Evolutionary conservation across 2,329 filamentous ascomycete species (phyloP).

Genomic region (Lecanicillium sp.): DNA sequence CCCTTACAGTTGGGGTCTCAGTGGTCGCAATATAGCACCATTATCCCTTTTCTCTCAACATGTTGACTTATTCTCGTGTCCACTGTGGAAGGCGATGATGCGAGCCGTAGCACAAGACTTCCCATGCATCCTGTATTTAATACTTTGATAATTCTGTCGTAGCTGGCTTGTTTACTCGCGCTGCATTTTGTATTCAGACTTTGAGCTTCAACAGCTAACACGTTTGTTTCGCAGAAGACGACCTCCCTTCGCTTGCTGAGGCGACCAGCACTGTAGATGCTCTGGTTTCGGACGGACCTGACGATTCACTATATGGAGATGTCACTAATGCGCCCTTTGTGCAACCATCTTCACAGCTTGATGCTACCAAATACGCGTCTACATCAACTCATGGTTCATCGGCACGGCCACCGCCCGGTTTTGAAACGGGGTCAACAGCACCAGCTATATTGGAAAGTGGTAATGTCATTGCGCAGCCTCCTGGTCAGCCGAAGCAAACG

Average conservation of each 20-base stretch:
- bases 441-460: background rate
- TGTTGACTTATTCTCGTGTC: constrained; percentile 22
- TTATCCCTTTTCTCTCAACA: constrained; percentile 26
- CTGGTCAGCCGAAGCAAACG: constrained; percentile 16
- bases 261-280: constrained; percentile 58
- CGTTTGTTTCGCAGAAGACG: constrained; percentile 46
- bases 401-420: constrained; percentile 19
- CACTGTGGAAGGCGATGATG: constrained; percentile 54
- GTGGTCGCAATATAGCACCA: constrained; percentile 34
- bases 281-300: constrained; percentile 49
- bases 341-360: too few species aligned
- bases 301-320: constrained; percentile 16
- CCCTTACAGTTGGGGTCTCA: constrained; percentile 22
- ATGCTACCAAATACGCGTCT: too few species aligned
- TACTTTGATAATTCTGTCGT: constrained; percentile 12
- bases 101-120: constrained; percentile 44
- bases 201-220: constrained; percentile 4
- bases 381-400: background rate
- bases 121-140: constrained; percentile 34
- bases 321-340: constrained; percentile 11
- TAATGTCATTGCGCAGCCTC: constrained; percentile 4
- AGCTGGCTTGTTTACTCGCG: constrained; percentile 16
- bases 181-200: constrained; percentile 13
- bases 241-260: constrained; percentile 52
- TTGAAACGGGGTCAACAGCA: constrained; percentile 8